These are phyloP conservation scores for Solanum microdontum DNA, from an alignment of 257 asterid species.

Conservation along the genomic window DNA sequence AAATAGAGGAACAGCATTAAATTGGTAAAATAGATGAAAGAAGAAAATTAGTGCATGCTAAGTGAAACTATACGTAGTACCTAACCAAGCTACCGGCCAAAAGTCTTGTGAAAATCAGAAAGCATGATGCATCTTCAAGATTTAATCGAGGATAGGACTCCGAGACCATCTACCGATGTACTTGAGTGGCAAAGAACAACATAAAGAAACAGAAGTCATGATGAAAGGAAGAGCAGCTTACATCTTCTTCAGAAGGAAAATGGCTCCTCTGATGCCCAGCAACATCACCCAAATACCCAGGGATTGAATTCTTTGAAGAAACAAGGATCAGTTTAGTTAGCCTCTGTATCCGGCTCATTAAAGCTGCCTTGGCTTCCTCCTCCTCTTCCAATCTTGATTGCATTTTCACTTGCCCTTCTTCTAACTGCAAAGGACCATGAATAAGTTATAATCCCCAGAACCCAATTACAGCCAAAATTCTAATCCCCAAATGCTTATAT, in stretches of 20 bases:
- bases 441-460: not conserved
- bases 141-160: not conserved
- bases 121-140: not conserved
- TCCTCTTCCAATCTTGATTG: slow-evolving; percentile 98
- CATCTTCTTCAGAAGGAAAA: slow-evolving; percentile 69
- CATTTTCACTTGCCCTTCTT: slow-evolving; percentile 99
- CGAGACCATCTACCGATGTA: not conserved
- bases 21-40: not conserved
- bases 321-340: slow-evolving; percentile 92
- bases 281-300: slow-evolving; percentile 47
- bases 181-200: not conserved
- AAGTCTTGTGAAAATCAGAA: not conserved
- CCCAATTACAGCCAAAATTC: not conserved
- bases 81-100: not conserved
- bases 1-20: not conserved
- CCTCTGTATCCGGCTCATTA: slow-evolving; percentile 97
- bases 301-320: slow-evolving; percentile 76
- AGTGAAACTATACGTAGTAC: not conserved
- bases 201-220: not conserved
- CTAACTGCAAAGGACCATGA: slow-evolving; percentile 39
- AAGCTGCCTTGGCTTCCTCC: slow-evolving; percentile 95
- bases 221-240: slow-evolving; percentile 24
- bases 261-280: slow-evolving; percentile 49
- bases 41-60: not conserved
- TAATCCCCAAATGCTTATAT: not conserved